These are phyloP conservation scores for Ganoderma boninense DNA, from an alignment of 1,284 basidiomycete genomes.

Conservation along the genomic window DNA sequence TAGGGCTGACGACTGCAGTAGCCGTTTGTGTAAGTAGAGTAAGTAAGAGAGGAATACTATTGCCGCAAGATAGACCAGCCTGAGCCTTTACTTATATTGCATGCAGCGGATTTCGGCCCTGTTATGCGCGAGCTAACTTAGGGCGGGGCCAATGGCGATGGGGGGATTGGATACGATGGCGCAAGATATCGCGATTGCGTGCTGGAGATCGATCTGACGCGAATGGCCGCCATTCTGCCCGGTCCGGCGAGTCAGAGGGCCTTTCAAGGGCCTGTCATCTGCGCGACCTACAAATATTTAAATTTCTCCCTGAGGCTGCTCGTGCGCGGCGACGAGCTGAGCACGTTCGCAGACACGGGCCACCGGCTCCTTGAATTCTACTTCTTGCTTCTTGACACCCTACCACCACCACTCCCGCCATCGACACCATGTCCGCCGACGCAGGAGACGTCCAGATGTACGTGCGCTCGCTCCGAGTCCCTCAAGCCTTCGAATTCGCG, in stretches of 20 bases:
- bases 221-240: slow-evolving; percentile 15
- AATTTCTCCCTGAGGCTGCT: background rate
- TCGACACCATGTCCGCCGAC: slow-evolving; percentile 24
- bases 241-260: slow-evolving; percentile 19
- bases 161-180: slow-evolving; percentile 18
- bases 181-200: slow-evolving; percentile 25
- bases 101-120: background rate
- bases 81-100: background rate
- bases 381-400: slow-evolving; percentile 13
- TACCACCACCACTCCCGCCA: slow-evolving; percentile 15
- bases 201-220: slow-evolving; percentile 38
- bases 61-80: background rate
- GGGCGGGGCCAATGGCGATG: slow-evolving; percentile 18
- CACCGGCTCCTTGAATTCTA: background rate
- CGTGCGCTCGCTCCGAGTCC: background rate
- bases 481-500: no score
- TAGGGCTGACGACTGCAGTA: slow-evolving; percentile 3
- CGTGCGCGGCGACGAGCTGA: background rate
- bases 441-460: slow-evolving; percentile 32
- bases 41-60: background rate
- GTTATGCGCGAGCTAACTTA: background rate
- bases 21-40: background rate
- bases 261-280: slow-evolving; percentile 23
- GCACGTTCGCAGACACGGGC: background rate
- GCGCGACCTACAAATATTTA: slow-evolving; percentile 14